A percentile compares a stretch with the other conserved stretches of the same genome.
phyloP scores from a whole-genome alignment of 352 stramenopile genomes.

The Sclerospora graminicola region DNA sequence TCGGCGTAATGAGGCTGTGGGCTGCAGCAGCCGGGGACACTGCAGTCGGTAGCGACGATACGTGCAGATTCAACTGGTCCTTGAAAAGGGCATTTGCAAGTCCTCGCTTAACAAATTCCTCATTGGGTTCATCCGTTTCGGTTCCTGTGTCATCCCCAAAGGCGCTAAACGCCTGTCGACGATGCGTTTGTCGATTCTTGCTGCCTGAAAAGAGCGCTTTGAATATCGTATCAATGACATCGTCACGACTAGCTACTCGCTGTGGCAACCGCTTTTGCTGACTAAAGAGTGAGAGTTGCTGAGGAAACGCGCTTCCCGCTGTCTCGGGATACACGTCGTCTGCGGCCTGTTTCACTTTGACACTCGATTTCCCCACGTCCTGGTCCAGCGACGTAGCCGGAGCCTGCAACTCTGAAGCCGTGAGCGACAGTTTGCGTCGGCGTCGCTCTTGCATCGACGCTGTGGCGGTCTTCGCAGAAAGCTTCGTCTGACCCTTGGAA shows the following conservation, averaged over 20 bases:
- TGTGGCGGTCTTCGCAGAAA: slow-evolving; percentile 6
- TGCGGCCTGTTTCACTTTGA: slow-evolving; percentile 24
- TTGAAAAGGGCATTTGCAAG: slow-evolving; percentile 71
- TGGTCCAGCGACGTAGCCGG: neutral
- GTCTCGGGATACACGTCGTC: slow-evolving; percentile 63
- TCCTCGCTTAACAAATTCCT: slow-evolving; percentile 76
- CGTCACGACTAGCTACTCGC: slow-evolving; percentile 56
- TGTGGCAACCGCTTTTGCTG: slow-evolving; percentile 75
- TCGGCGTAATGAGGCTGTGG: slow-evolving; percentile 64
- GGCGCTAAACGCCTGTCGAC: slow-evolving; percentile 33
- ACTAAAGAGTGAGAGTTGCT: slow-evolving; percentile 63
- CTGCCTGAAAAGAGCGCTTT: slow-evolving; percentile 51
- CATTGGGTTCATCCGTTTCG: slow-evolving; percentile 72
- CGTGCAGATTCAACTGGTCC: slow-evolving; percentile 36
- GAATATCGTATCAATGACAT: slow-evolving; percentile 79
- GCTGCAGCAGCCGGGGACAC: slow-evolving; percentile 29
- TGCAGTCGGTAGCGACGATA: slow-evolving; percentile 13
- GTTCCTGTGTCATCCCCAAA: slow-evolving; percentile 72
- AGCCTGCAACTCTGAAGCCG: slow-evolving; percentile 9
- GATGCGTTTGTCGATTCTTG: slow-evolving; percentile 15
- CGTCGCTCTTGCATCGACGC: slow-evolving; percentile 14
- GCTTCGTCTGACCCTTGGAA: slow-evolving; percentile 14
- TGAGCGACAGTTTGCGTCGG: slow-evolving; percentile 32
- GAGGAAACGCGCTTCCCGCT: slow-evolving; percentile 47
- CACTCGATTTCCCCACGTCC: neutral